Percentiles rank a stretch among this genome's conserved stretches.
These are phyloP conservation scores for Haberlea rhodopensis DNA, from an alignment of 257 asterid genomes.

Conservation along the genomic window DNA sequence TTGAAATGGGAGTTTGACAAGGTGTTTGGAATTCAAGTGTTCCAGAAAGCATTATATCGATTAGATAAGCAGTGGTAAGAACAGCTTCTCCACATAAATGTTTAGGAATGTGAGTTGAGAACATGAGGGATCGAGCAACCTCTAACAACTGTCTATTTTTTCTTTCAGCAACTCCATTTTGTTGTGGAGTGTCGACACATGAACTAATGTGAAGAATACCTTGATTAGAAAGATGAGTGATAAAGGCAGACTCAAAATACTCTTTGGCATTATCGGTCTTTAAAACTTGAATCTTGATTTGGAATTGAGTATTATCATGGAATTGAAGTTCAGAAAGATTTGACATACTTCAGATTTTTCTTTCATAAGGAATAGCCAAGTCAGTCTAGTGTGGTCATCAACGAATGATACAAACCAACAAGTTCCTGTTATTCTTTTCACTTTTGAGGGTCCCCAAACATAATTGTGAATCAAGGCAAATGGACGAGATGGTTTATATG, in stretches of 20 bases:
- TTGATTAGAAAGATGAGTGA: not conserved
- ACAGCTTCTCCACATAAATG: not conserved
- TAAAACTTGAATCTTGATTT: not conserved
- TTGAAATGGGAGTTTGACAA: not conserved
- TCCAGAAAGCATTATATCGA: not conserved
- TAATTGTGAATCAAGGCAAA: constrained; percentile 13
- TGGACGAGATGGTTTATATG: constrained; percentile 7
- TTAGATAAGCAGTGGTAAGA: not conserved
- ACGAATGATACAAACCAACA: constrained; percentile 17
- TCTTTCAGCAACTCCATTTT: constrained; percentile 12
- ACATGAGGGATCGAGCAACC: constrained; percentile 17
- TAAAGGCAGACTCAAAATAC: not conserved
- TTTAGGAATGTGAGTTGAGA: not conserved
- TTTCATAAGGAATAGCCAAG: constrained; percentile 14
- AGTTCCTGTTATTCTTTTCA: not conserved
- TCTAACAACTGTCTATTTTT: constrained; percentile 6
- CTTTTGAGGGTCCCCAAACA: constrained; percentile 11
- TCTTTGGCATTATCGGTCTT: not conserved
- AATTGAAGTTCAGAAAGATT: not conserved
- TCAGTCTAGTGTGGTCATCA: not conserved
- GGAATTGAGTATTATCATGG: not conserved
- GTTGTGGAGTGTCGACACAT: constrained; percentile 3
- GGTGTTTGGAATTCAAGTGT: not conserved
- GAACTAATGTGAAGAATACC: constrained; percentile 7
- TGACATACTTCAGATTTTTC: not conserved